Conservation (phyloP, 768 basidiomycete genomes). For the Hypholoma sublateritium region DNA sequence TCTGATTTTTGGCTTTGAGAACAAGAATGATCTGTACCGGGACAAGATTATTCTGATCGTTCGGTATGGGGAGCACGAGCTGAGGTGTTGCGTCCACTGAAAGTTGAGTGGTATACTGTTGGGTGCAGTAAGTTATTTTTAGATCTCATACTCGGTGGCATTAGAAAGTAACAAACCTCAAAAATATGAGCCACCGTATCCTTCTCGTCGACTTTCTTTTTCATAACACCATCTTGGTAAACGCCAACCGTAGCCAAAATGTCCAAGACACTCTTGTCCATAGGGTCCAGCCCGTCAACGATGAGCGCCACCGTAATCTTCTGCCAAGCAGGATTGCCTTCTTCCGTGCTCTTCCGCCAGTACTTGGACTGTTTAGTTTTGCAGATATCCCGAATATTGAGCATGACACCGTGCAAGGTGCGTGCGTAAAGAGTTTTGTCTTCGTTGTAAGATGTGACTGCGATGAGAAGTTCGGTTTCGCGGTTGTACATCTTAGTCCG, state of each 20-base stretch:
- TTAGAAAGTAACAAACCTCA: constrained; percentile 52
- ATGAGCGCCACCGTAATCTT: constrained; percentile 88
- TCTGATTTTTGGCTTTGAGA: constrained; percentile 91
- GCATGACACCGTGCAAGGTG: constrained; percentile 94
- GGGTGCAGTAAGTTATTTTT: constrained; percentile 5
- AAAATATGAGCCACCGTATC: constrained; percentile 93
- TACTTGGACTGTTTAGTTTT: constrained; percentile 94
- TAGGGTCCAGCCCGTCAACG: constrained; percentile 89
- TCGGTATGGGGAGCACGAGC: constrained; percentile 85
- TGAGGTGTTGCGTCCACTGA: constrained; percentile 91
- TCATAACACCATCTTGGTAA: constrained; percentile 95
- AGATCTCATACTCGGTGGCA: background rate
- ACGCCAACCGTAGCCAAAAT: constrained; percentile 87
- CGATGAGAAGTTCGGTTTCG: constrained; percentile 90
- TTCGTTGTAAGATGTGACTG: constrained; percentile 92
- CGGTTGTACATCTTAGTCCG: constrained; percentile 85
- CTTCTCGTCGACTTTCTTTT: constrained; percentile 87
- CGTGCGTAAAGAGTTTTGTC: constrained; percentile 90
- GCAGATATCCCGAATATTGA: constrained; percentile 97
- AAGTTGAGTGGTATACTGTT: constrained; percentile 92
- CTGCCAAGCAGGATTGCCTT: constrained; percentile 87
- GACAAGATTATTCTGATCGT: constrained; percentile 89
- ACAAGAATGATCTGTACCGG: constrained; percentile 92
- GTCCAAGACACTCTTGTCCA: constrained; percentile 95
- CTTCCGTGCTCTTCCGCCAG: constrained; percentile 81